Evolutionary conservation across 1,139 yeast genomes (phyloP).

Genomic region (Ogataea hybrid): DNA sequence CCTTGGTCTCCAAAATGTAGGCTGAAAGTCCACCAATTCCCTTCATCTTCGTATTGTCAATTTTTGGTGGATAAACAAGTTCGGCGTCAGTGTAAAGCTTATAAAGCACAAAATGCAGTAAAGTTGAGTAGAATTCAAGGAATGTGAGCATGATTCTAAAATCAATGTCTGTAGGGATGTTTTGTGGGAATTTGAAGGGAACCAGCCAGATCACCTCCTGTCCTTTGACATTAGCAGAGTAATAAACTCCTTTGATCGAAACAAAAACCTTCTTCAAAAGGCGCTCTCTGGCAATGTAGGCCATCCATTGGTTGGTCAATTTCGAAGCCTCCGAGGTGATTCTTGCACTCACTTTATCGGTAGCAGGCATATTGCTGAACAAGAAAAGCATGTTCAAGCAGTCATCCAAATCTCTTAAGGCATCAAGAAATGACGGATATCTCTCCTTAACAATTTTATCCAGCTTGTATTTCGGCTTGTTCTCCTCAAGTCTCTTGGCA

Average conservation of each 20-base stretch:
- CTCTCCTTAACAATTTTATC: conserved; percentile 93
- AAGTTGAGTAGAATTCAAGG: conserved; percentile 90
- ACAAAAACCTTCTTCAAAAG: conserved; percentile 87
- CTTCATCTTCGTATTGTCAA: conserved; percentile 68
- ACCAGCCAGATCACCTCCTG: conserved; percentile 95
- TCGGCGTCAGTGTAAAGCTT: conserved; percentile 83
- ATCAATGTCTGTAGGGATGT: conserved; percentile 91
- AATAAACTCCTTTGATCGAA: conserved; percentile 95
- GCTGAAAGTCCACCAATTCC: conserved; percentile 90
- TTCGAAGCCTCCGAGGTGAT: conserved; percentile 84
- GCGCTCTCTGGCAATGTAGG: conserved; percentile 84
- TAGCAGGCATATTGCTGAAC: conserved; percentile 93
- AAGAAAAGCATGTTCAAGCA: conserved; percentile 93
- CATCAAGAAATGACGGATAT: conserved; percentile 91
- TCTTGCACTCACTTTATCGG: conserved; percentile 74
- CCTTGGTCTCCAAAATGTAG: conserved; percentile 64
- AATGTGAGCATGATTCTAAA: conserved; percentile 96
- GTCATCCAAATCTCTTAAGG: conserved; percentile 90
- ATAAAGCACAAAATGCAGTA: conserved; percentile 82
- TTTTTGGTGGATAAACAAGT: conserved; percentile 87
- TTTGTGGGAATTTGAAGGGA: conserved; percentile 95
- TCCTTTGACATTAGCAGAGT: conserved; percentile 86
- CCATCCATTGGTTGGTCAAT: conserved; percentile 93
- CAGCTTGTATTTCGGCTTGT: conserved; percentile 80
- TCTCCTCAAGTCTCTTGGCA: conserved; percentile 81